phyloP scores from a whole-genome alignment of 2,329 filamentous ascomycete species.

The Aspergillus glaucus region DNA sequence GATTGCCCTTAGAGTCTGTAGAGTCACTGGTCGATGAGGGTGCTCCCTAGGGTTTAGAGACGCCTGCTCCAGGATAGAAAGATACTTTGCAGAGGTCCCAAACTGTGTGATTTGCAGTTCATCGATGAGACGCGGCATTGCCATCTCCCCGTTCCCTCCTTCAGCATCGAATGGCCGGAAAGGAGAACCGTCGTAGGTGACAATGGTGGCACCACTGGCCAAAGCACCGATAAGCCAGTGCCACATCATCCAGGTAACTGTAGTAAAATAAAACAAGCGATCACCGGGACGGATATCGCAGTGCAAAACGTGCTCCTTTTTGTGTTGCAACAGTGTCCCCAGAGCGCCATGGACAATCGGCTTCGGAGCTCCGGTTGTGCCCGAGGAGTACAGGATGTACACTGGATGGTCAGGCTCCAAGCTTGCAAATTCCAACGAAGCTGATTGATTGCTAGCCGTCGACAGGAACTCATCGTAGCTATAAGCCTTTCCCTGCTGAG shows the following conservation, averaged over 20 bases:
- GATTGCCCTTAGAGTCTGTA: conserved; percentile 65
- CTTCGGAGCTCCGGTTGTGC: conserved; percentile 82
- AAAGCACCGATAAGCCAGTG: conserved; percentile 90
- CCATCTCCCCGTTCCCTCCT: conserved; percentile 61
- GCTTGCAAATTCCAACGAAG: conserved; percentile 61
- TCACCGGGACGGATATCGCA: conserved; percentile 69
- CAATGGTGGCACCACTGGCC: conserved; percentile 71
- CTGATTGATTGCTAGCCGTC: conserved; percentile 32
- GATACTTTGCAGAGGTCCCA: conserved; percentile 88
- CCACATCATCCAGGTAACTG: conserved; percentile 99
- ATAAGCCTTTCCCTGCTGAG: conserved; percentile 32
- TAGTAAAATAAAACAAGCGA: conserved; percentile 87
- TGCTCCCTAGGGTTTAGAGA: conserved; percentile 54
- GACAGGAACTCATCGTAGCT: conserved; percentile 43
- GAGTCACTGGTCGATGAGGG: conserved; percentile 31
- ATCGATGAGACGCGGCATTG: conserved; percentile 75
- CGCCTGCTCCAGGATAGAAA: conserved; percentile 82
- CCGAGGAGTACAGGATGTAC: conserved; percentile 89
- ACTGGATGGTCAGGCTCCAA: conserved; percentile 80
- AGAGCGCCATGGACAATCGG: conserved; percentile 89
- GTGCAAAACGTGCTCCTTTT: conserved; percentile 90
- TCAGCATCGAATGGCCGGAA: conserved; percentile 62
- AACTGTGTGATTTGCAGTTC: conserved; percentile 83
- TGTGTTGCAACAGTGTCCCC: conserved; percentile 89
- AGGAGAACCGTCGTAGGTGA: conserved; percentile 89